A percentile compares a stretch with the other conserved stretches of the same genome.
These are phyloP conservation scores for Primulina huaijiensis DNA, from an alignment of 257 asterid genomes.

Conservation along the genomic window DNA sequence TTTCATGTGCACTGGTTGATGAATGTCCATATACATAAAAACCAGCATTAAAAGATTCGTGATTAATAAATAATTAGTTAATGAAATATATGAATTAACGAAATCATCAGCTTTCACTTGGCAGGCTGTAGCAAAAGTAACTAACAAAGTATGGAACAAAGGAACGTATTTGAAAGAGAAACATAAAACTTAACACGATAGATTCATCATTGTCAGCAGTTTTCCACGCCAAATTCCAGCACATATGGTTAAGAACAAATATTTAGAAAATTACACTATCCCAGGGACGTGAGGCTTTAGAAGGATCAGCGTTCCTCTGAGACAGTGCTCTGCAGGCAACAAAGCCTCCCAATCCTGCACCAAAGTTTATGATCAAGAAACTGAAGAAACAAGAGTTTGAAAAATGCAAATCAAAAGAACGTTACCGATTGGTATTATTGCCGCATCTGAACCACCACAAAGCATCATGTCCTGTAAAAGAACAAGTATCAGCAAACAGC, in stretches of 20 bases:
- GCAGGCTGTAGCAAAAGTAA: conserved; percentile 12
- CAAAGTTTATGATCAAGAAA: conserved; percentile 25
- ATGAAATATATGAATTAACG: not conserved
- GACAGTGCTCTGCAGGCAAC: conserved; percentile 93
- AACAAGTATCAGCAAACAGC: conserved; percentile 25
- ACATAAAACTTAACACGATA: conserved; percentile 11
- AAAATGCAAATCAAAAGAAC: conserved; percentile 22
- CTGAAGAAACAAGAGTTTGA: conserved; percentile 9
- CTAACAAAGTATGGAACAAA: conserved; percentile 12
- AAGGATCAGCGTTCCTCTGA: conserved; percentile 75
- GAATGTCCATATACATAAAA: not conserved
- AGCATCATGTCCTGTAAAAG: conserved; percentile 89
- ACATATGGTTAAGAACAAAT: conserved; percentile 10
- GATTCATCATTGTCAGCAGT: conserved; percentile 21
- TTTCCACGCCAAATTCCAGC: conserved; percentile 19
- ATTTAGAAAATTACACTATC: conserved; percentile 65
- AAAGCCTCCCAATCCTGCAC: conserved; percentile 91
- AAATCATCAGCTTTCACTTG: not conserved
- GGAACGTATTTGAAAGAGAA: conserved; percentile 12
- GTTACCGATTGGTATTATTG: conserved; percentile 84
- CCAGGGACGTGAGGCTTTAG: conserved; percentile 97
- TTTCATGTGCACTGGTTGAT: not conserved
- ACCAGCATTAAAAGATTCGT: too few species aligned
- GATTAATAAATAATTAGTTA: not conserved
- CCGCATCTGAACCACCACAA: conserved; percentile 97